Percentiles rank a stretch among this genome's conserved stretches.
Conservation (phyloP, 2,329 filamentous ascomycete species). For the Zopfia rhizophila region DNA sequence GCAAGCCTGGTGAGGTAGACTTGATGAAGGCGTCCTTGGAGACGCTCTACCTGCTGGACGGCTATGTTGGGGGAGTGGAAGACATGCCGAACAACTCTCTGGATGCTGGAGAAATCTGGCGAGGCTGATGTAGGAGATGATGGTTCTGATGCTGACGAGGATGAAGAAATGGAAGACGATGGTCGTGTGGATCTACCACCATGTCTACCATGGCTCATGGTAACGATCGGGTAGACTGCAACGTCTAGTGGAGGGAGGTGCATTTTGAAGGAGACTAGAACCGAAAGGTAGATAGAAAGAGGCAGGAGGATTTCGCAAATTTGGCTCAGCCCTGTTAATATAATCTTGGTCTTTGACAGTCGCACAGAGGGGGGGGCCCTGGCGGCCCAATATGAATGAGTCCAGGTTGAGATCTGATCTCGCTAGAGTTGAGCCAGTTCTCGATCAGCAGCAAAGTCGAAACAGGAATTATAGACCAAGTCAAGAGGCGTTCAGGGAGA, state of each 20-base stretch:
- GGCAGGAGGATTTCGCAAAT: slow-evolving; percentile 1
- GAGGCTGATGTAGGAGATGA: slow-evolving; percentile 32
- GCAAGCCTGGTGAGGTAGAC: slow-evolving; percentile 54
- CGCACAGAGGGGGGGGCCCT: slow-evolving; percentile 7
- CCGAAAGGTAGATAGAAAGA: slow-evolving; percentile 15
- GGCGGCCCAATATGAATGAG: slow-evolving; percentile 15
- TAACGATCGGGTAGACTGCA: slow-evolving; percentile 41
- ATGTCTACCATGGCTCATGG: slow-evolving; percentile 48
- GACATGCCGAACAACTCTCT: slow-evolving; percentile 42
- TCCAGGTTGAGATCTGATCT: slow-evolving; percentile 5
- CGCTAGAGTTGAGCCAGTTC: slow-evolving; percentile 1
- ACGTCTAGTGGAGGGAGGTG: slow-evolving; percentile 49
- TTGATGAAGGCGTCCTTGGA: slow-evolving; percentile 51
- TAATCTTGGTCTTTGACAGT: slow-evolving; percentile 5
- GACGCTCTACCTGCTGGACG: slow-evolving; percentile 47
- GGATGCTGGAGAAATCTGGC: slow-evolving; percentile 47
- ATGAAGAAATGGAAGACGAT: slow-evolving; percentile 36
- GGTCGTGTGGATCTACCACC: slow-evolving; percentile 33
- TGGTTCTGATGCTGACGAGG: slow-evolving; percentile 37
- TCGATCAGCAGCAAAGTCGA: slow-evolving; percentile 5
- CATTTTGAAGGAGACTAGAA: slow-evolving; percentile 41
- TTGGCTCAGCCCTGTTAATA: slow-evolving; percentile 4
- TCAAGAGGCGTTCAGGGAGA: slow-evolving; percentile 19
- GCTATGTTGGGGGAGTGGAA: slow-evolving; percentile 44
- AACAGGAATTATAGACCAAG: slow-evolving; percentile 5